phyloP scores from a whole-genome alignment of 805 yeast species.

The Cyberlindnera suaveolens region DNA sequence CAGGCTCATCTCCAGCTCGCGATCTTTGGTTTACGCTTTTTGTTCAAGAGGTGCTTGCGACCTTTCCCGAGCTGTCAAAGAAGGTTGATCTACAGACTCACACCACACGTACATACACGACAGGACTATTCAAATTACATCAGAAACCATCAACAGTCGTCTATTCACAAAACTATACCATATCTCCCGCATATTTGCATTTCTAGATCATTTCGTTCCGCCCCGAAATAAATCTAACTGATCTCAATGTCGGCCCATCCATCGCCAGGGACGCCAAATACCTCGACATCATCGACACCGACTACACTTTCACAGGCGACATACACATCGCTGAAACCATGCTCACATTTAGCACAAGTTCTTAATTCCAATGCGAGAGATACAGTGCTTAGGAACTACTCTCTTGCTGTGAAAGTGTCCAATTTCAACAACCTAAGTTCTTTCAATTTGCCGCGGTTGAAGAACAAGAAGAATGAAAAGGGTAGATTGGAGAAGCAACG shows the following conservation, averaged over 20 bases:
- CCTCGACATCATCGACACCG: neutral
- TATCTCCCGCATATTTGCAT: no score
- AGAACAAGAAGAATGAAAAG: conserved; percentile 7
- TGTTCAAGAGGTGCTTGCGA: no score
- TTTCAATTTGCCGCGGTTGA: conserved; percentile 6
- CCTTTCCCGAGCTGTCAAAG: no score
- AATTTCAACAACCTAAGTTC: conserved; percentile 7
- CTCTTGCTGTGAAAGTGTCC: conserved; percentile 20
- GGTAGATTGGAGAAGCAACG: conserved; percentile 28
- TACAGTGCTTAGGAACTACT: conserved; percentile 23
- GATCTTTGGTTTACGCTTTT: no score
- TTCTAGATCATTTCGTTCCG: no score
- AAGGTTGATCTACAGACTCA: no score
- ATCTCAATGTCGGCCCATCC: conserved; percentile 1
- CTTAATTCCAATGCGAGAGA: conserved; percentile 21
- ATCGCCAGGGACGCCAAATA: conserved; percentile 1
- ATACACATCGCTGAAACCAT: conserved; percentile 12
- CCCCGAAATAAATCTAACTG: neutral
- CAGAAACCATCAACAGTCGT: no score
- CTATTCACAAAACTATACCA: no score
- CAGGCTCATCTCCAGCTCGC: no score
- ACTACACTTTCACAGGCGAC: conserved; percentile 2
- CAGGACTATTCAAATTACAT: no score
- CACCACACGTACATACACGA: no score
- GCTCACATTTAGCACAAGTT: conserved; percentile 24